A percentile compares a stretch with the other conserved stretches of the same genome.
phyloP scores from a whole-genome alignment of 768 basidiomycete species.

The Crassisporium funariophilum region DNA sequence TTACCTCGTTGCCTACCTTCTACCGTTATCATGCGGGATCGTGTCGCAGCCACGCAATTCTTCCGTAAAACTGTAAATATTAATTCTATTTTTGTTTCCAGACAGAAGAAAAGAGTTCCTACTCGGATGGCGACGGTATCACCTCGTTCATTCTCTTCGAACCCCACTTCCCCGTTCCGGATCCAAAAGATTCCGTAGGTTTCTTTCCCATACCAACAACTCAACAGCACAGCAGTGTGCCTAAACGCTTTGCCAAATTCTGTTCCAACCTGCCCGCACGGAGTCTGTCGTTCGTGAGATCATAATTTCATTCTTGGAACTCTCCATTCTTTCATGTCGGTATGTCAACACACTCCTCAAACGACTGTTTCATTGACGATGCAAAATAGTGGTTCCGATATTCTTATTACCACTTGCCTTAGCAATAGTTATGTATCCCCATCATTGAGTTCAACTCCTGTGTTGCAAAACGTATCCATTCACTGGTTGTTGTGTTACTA shows the following conservation, averaged over 20 bases:
- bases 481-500: no score
- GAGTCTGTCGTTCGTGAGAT: slow-evolving; percentile 21
- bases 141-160: slow-evolving; percentile 25
- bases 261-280: slow-evolving; percentile 26
- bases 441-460: no score
- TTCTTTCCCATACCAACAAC: slow-evolving; percentile 27
- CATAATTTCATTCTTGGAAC: not conserved
- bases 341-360: no score
- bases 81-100: slow-evolving; percentile 10
- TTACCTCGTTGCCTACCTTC: slow-evolving; percentile 3
- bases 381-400: no score
- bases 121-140: slow-evolving; percentile 20
- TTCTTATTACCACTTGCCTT: no score
- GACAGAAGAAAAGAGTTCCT: slow-evolving; percentile 15
- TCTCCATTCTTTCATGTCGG: slow-evolving; percentile 7
- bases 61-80: slow-evolving; percentile 4
- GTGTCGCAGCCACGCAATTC: slow-evolving; percentile 5
- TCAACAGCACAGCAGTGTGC: slow-evolving; percentile 18
- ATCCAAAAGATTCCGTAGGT: slow-evolving; percentile 28
- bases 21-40: slow-evolving; percentile 4
- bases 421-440: no score
- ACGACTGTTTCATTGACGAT: no score
- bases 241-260: slow-evolving; percentile 25
- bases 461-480: no score
- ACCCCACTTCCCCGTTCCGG: slow-evolving; percentile 18